Base-by-base conservation (phyloP, 2,329 filamentous ascomycete genomes). In the Coleophoma crateriformis region DNA sequence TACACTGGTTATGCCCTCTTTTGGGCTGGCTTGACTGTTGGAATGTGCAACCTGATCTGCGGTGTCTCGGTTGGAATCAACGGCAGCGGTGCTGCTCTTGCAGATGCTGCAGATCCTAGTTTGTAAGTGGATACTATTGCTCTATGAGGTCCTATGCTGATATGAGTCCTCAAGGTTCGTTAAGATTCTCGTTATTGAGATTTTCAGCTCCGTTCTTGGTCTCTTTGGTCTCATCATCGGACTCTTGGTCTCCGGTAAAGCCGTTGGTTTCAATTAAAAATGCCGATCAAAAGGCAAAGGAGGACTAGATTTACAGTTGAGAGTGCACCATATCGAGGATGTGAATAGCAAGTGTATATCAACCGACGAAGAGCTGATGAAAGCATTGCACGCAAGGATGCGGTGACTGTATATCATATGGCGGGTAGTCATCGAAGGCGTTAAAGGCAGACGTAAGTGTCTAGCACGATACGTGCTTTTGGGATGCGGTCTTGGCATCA, bases 101-200 rank as follows among this genome's bases (percentile, higher is more conserved):
- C 94, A 27, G 95, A 99, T 78, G 94, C 95, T 55, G 90, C 94
- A 14, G 94, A 99, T 67, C 79, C 89, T 39, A 86, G 82, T 54
- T 77, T 99, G 89, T 96, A 77, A 64, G 90, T 77, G 40, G 14
- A 27, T 27, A 27, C 27, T 7, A 27, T 3, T 27, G 27, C 27
- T 27, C 27, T 27, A 27, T 4, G 27, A 35, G 11, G n/a, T 27
- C 4, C 2, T 44, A 20, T 22, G 2, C 12, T n/a, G 10, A 12
- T 44, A 43, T 12, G 37, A 12, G 2, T 34, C 47, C 27, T 37
- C 15, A 55, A 96, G 91, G 48, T 99, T 99, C 71, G 92, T 99
- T 72, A 96, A 96, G 75, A 96, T 99, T 60, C 84, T 99, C 47
- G 92, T 99, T 60, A 95, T 99, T 64, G 95, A 99, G 72, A 99